These are phyloP conservation scores for Hanseniaspora pseudoguilliermondii DNA, from an alignment of 805 yeast genomes.

Conservation along the genomic window DNA sequence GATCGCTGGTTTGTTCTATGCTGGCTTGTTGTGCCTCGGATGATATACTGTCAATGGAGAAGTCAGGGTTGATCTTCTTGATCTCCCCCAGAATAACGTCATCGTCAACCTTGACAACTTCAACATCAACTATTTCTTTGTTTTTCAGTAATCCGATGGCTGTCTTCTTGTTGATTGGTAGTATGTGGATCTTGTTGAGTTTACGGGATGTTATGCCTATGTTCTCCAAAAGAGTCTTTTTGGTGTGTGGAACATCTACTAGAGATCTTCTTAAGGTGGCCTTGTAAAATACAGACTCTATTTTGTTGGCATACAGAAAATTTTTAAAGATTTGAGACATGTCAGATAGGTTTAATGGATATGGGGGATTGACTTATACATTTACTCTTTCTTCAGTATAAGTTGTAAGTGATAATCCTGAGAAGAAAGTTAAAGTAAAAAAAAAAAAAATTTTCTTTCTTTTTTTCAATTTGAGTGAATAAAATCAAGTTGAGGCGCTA, in stretches of 20 bases:
- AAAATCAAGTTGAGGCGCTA: no score
- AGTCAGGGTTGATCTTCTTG: not conserved
- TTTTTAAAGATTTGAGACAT: not conserved
- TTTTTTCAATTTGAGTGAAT: no score
- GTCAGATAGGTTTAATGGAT: not conserved
- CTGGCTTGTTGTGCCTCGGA: not conserved
- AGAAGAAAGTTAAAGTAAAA: no score
- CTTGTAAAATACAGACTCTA: conserved; percentile 5
- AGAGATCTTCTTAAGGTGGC: conserved; percentile 11
- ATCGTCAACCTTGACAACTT: conserved; percentile 5
- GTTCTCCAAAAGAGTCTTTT: not conserved
- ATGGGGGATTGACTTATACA: no score
- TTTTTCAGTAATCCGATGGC: conserved; percentile 4
- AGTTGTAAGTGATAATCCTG: no score
- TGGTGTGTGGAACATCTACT: conserved; percentile 6
- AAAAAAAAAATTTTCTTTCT: no score
- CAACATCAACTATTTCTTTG: conserved; percentile 5
- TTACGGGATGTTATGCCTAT: conserved; percentile 1
- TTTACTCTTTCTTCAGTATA: no score
- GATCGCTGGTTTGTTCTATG: not conserved
- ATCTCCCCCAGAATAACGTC: not conserved
- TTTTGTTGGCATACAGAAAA: not conserved
- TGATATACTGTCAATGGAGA: not conserved
- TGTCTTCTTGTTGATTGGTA: conserved; percentile 4
- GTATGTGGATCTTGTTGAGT: conserved; percentile 3